Base-by-base conservation (phyloP, 441 rosid genomes). In the Adansonia gregorii region DNA sequence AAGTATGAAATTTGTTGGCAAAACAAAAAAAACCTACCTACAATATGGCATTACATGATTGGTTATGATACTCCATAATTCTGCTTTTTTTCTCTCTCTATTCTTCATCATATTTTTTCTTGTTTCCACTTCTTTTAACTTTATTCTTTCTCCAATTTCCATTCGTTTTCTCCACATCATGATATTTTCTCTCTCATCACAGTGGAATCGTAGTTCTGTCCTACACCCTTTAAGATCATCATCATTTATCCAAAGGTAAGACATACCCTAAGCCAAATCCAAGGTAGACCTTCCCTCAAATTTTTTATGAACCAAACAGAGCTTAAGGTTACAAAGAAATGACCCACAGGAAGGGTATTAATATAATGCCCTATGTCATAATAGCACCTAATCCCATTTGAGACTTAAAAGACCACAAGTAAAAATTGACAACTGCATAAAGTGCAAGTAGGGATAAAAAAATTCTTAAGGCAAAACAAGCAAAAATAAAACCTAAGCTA, bases 251-350 rank as follows among this genome's bases (percentile, higher is more conserved):
- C 71, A 66, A 66, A 27, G 15, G 3, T 67, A 43, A 35, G 52
- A 67, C 19, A 67, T 43, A 1, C n/a, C 46, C 49, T 19, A 45
- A 43, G 71, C 71, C n/a, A 67, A 66, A 43, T 43, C 71, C 31
- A 67, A 67, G 52, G 52, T 8, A 17, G 52, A 67, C 8, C 54
- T 49, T 49, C 54, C 54, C 54, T 49, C 54, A 49, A 49, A 49
- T 49, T 49, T 11, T 49, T 12, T 4, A 49, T 11, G 15, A 49
- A 11, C 14, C 54, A 49, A 49, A 49, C 0, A 49, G 12, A 60
- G 41, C 41, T 60, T 58, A 58, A 60, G 3, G 17, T 31, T 27
- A 14, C 39, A 63, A 63, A 63, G 43, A n/a, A 27, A 4, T 24
- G 8, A 65, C 20, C 48, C 48, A 5, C 69, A 15, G 39, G 6